phyloP scores from a whole-genome alignment of 2,329 filamentous ascomycete genomes.

The Monilinia fructigena region DNA sequence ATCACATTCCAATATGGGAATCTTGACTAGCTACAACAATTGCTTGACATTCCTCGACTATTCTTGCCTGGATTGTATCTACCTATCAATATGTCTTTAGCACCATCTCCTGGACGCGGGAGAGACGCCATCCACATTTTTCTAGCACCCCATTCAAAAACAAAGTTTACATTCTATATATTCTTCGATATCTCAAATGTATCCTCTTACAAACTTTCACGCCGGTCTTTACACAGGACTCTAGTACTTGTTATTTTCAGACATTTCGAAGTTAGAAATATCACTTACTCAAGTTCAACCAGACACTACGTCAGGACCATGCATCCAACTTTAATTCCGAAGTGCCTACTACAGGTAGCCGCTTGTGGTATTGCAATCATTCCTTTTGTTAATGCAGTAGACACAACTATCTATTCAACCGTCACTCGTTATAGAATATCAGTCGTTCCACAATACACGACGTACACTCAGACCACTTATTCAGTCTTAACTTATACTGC shows the following conservation, averaged over 20 bases:
- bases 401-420: conserved; percentile 11
- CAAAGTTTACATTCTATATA: conserved; percentile 21
- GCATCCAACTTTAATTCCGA: conserved; percentile 19
- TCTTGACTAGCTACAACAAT: not conserved
- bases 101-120: conserved; percentile 1
- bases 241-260: conserved; percentile 17
- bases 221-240: conserved; percentile 15
- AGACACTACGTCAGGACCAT: conserved; percentile 22
- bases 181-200: not conserved
- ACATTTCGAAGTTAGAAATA: conserved; percentile 19
- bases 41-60: conserved; percentile 12
- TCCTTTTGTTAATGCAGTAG: conserved; percentile 4
- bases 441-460: conserved; percentile 17
- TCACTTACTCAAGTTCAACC: conserved; percentile 2
- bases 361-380: conserved; percentile 15
- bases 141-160: conserved; percentile 1
- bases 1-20: conserved; percentile 19
- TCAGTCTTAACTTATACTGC: conserved; percentile 4
- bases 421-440: conserved; percentile 21
- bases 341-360: conserved; percentile 14
- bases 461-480: conserved; percentile 4
- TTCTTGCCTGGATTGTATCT: not conserved
- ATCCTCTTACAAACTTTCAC: conserved; percentile 10
- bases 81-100: not conserved
- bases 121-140: conserved; percentile 21